Evolutionary conservation across 768 basidiomycete species (phyloP).

Genomic region (Lenzites betulinus): DNA sequence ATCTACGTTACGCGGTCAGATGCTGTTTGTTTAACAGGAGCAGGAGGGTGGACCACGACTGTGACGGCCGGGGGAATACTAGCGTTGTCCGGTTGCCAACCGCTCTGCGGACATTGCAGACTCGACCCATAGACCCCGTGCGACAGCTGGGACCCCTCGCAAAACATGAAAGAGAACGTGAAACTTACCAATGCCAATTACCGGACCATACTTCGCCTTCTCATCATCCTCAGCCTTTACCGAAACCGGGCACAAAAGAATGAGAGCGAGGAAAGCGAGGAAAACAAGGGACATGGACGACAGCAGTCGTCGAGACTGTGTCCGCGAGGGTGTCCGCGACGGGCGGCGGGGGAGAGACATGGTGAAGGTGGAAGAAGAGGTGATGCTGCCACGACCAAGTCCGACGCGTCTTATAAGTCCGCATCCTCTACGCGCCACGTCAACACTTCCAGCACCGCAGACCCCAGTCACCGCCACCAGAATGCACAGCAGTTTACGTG

Average conservation of each 20-base stretch:
- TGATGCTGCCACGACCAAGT: slow-evolving; percentile 6
- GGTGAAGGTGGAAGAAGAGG: slow-evolving; percentile 21
- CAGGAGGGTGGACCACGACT: too few relatives aligned
- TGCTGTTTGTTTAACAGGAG: too few relatives aligned
- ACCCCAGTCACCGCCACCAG: slow-evolving; percentile 17
- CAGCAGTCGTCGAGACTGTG: slow-evolving; percentile 53
- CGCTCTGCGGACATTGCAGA: too few relatives aligned
- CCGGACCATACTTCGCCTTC: slow-evolving; percentile 82
- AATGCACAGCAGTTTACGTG: slow-evolving; percentile 12
- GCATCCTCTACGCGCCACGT: slow-evolving; percentile 24
- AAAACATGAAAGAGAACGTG: too few relatives aligned
- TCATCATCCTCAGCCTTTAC: slow-evolving; percentile 62
- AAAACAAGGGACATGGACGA: slow-evolving; percentile 60
- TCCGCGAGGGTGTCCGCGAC: slow-evolving; percentile 61
- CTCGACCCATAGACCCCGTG: slow-evolving; percentile 12
- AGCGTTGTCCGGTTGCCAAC: not conserved
- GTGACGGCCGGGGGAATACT: not conserved
- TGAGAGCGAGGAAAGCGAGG: slow-evolving; percentile 59
- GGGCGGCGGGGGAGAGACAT: slow-evolving; percentile 41
- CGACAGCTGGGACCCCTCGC: too few relatives aligned
- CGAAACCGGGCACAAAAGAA: slow-evolving; percentile 68
- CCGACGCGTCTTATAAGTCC: slow-evolving; percentile 20
- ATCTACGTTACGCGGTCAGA: slow-evolving; percentile 48
- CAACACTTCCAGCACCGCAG: slow-evolving; percentile 16
- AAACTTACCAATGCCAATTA: slow-evolving; percentile 85